Base-by-base conservation (phyloP, 2,329 filamentous ascomycete species). In the Pseudogymnoascus sp. region DNA sequence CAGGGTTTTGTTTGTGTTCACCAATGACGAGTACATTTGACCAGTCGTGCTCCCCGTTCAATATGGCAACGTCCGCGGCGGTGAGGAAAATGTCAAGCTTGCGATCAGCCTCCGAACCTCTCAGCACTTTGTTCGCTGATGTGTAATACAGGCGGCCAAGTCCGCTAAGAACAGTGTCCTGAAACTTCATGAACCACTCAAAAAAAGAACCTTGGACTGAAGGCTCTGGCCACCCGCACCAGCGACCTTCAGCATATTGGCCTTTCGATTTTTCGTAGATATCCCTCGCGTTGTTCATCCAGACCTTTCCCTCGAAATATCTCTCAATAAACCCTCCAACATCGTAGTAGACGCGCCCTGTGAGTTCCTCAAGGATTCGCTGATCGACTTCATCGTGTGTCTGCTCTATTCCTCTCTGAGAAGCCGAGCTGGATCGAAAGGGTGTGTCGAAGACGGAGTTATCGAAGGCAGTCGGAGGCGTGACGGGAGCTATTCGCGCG, bases 331-430 rank as follows among this genome's bases (percentile, higher is more conserved):
- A 67, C 21, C 63, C 67, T 64, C 62, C 62, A 31, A 70, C 65
- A 70, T 71, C 44, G 60, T 68, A 59, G 65, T 67, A 70, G 60
- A 69, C 64, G 18, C 64, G 64, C 34, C 67, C 63, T n/a, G 60
- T 68, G 28, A 70, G 64, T 62, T 72, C 68, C 65, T 71, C 64
- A 21, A 67, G 65, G 53, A 71, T 72, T 63, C 66, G 65, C 63
- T 69, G 64, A 38, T 72, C 66, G 64, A 70, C 62, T 61, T 70
- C 64, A 11, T 68, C 60, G 64, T 70, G 64, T 65, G 63, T 70
- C 37, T 72, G 64, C 53, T 71, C 66, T 53, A 65, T 64, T 10
- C 67, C 67, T 16, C 42, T 67, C 66, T 68, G 65, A 67, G 66
- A 70, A 61, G 67, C 67, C 10, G 60, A 69, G 63, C 64, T 68